Percentiles rank a stretch among this genome's conserved stretches.
phyloP scores from a whole-genome alignment of 2,329 filamentous ascomycete species.

The Trichoderma pleuroti region DNA sequence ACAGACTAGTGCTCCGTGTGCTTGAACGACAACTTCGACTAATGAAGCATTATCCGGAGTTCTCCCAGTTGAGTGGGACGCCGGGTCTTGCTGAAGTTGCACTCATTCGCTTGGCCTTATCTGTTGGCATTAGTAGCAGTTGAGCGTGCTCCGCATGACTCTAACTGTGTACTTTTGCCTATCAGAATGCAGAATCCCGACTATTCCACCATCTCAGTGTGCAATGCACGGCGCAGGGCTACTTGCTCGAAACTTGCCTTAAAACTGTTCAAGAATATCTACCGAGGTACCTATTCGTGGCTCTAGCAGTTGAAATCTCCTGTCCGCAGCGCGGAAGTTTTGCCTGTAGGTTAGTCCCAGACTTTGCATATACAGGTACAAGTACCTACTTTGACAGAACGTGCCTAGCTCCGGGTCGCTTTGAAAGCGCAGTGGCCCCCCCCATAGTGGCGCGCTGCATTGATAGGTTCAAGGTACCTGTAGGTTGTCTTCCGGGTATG shows the following conservation, averaged over 20 bases:
- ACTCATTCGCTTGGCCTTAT: not conserved
- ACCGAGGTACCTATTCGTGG: not conserved
- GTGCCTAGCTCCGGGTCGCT: not conserved
- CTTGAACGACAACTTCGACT: not conserved
- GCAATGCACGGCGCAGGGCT: not conserved
- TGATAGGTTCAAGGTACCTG: no score
- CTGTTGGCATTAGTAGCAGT: not conserved
- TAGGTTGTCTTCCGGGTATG: not conserved
- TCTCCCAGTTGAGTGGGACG: not conserved
- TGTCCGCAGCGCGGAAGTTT: not conserved
- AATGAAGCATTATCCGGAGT: not conserved
- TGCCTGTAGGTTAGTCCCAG: not conserved
- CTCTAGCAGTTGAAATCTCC: not conserved
- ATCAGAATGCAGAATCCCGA: not conserved
- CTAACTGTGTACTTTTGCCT: not conserved
- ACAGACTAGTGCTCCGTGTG: conserved; percentile 9
- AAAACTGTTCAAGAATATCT: not conserved
- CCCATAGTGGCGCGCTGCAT: not conserved
- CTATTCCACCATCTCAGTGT: not conserved
- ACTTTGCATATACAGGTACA: not conserved
- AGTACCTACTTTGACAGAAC: not conserved
- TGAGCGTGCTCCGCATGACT: not conserved
- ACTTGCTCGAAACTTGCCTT: not conserved
- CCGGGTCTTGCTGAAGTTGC: not conserved
- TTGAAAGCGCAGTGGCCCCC: not conserved